Base-by-base conservation (phyloP, 176 grass and related monocot genomes). In the Aegilops tauschii region DNA sequence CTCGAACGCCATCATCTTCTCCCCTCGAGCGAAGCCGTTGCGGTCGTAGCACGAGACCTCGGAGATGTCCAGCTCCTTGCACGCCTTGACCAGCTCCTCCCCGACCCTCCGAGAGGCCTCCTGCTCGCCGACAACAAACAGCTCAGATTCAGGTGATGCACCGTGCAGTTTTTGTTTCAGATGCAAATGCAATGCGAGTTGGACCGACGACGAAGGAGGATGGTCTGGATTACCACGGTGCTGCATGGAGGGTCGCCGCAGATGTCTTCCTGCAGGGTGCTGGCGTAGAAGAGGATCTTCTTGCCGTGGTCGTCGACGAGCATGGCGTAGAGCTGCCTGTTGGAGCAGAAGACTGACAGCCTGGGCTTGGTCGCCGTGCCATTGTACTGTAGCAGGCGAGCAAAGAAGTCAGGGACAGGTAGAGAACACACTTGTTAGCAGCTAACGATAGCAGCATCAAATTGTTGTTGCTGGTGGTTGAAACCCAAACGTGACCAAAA, bases 341-440 rank as follows among this genome's bases (percentile, higher is more conserved):
- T 92, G 17, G 97, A 94, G 86, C 97, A 99, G 80, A 99, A 99
- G 23, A 96, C 90, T 0, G 94, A 99, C 66, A 99, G 80, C 80
- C 94, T 87, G 61, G 97, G 97, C 83, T 93, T 99, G 35, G 59
- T 79, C 74, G 82, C 78, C 5, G 96, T 91, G 75, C 97, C 97
- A 54, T 96, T 91, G 73, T 93, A 98, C 97, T 98, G 87, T 14
- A 42, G 9, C 34, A 35, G 6, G 35, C 35, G 5, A 36, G 35
- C 35, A 36, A 36, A 34, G 32, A 6, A 36, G 34, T 35, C 34
- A 35, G 34, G 34, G 34, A 35, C 34, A 35, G 34, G 34, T 35
- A 35, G 34, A 35, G 34, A 35, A 35, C 34, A 35, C 34, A 35
- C 34, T 35, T 4, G 34, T 35, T 35, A 36, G 35, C 35, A 36